These are phyloP conservation scores for Perkinsela sp. DNA, from an alignment of 208 protist species.

Conservation along the genomic window DNA sequence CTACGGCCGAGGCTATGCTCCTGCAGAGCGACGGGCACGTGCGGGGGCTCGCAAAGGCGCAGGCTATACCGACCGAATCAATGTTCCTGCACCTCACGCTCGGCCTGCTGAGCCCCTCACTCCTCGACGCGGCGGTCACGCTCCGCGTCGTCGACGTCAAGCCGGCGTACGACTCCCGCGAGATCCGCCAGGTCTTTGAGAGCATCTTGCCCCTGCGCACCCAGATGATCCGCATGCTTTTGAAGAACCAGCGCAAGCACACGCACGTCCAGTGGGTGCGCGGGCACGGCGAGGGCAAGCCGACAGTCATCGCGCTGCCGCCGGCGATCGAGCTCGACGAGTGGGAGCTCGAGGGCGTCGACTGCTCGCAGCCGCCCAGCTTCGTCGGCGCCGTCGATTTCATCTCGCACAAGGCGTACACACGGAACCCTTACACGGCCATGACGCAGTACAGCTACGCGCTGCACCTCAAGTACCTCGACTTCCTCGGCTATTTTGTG, in stretches of 20 bases:
- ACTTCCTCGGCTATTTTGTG: background rate
- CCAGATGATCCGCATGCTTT: background rate
- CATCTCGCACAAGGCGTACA: background rate
- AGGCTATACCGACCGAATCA: background rate
- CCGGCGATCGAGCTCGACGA: background rate
- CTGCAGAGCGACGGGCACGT: background rate
- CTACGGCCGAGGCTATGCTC: background rate
- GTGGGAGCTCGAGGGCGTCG: background rate
- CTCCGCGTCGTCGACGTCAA: background rate
- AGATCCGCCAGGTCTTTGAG: background rate
- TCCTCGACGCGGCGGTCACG: background rate
- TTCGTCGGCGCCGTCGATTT: background rate
- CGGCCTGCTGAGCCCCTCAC: background rate
- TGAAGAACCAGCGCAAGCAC: background rate
- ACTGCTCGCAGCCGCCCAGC: background rate
- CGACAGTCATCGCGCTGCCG: background rate
- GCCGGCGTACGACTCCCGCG: background rate
- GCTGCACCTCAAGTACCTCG: background rate
- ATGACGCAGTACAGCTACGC: background rate
- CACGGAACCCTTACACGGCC: background rate
- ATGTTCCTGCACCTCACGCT: background rate
- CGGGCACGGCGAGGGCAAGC: background rate
- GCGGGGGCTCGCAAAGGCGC: background rate
- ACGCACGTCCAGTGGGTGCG: background rate
- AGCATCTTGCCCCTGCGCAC: background rate